Base-by-base conservation (phyloP, 2,329 filamentous ascomycete species). In the Simplicillium aogashimaense region DNA sequence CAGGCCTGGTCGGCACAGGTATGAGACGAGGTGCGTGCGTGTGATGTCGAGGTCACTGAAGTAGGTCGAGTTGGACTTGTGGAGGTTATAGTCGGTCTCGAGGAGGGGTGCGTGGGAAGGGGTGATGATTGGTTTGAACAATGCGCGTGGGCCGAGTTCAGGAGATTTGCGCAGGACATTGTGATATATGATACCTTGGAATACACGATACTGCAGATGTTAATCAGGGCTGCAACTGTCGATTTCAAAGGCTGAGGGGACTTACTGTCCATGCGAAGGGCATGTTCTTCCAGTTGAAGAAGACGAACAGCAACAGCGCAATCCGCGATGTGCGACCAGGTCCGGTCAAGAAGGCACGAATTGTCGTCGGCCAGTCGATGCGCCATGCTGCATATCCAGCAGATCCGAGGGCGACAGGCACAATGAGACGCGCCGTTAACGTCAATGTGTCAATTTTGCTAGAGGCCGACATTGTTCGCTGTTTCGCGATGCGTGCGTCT, bases 81-180 rank as follows among this genome's bases (percentile, higher is more conserved):
- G 84, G 34, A 87, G 55, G 64, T 92, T 90, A 66, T 88, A 87
- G 64, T 95, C 89, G 52, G 81, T 86, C 63, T 94, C 87, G 50
- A 84, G 72, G 40, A 84, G 63, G 1, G 84, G 76, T 12, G 82
- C 76, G 53, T 79, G 76, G 7, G 81, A 77, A 31, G 70, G 66
- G 13, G 81, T 78, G 43, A 85, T 78, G 38, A 83, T 64, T 36
- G 84, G 81, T 37, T 78, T 74, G 66, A 90, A 92, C 48, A 92
- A 74, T 32, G 81, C 76, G 45, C 78, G 70, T 2, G 79, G 74
- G 35, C 67, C 65, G 45, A 74, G 70, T 16, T 59, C 59, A 43
- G 64, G 65, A 41, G 64, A 60, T 35, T 67, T 66, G 46, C 67
- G 69, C 42, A 72, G 53, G 42, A 73, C 57, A 47, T 72, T 59